Percentiles rank a stretch among this genome's conserved stretches.
Evolutionary conservation across 1,139 yeast genomes (phyloP).

Genomic region (Arxiozyma heterogenica): DNA sequence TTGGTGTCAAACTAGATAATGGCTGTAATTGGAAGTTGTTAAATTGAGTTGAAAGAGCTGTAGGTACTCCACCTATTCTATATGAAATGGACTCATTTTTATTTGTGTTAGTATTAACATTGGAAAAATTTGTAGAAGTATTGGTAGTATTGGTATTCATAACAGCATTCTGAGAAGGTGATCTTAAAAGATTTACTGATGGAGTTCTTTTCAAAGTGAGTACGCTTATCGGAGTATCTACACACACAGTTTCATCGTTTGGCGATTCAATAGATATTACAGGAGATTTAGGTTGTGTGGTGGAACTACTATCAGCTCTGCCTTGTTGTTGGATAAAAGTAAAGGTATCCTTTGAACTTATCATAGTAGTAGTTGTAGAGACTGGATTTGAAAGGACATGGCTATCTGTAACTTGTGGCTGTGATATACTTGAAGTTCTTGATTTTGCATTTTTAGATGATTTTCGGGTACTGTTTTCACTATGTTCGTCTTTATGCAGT

Average conservation of each 20-base stretch:
- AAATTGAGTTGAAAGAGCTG: neutral
- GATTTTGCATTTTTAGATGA: neutral
- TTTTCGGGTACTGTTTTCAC: neutral
- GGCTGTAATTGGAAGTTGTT: slow-evolving; percentile 4
- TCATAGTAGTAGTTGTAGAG: neutral
- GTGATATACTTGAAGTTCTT: neutral
- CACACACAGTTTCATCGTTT: neutral
- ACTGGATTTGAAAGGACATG: neutral
- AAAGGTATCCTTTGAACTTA: neutral
- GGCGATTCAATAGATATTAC: neutral
- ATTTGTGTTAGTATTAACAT: neutral
- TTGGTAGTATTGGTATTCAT: neutral
- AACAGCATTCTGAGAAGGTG: slow-evolving; percentile 1
- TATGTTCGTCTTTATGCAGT: neutral
- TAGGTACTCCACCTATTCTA: neutral
- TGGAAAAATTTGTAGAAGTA: neutral
- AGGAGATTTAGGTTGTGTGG: neutral
- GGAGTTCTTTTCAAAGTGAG: neutral
- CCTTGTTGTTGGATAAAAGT: neutral
- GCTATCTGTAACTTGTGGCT: slow-evolving; percentile 1
- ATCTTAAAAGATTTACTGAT: neutral
- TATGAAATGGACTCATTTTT: neutral
- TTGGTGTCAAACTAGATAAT: neutral
- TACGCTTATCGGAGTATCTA: neutral
- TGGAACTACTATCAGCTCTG: neutral